A percentile compares a stretch with the other conserved stretches of the same genome.
Conservation (phyloP, 192 early-diverging fungal species). For the Rhizophagus clarus region DNA sequence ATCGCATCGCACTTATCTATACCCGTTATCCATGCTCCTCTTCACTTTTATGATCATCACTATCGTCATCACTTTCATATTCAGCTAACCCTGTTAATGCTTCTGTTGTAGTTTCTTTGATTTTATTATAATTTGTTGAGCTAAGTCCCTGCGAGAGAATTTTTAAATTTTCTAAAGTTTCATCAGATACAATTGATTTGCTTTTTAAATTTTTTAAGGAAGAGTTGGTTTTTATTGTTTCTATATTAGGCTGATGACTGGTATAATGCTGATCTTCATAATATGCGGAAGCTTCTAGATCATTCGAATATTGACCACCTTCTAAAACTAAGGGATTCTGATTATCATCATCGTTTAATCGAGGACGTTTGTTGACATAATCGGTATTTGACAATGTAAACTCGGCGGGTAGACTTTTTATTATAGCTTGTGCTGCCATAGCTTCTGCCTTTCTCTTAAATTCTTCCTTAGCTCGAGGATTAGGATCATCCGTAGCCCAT, state of each 20-base stretch:
- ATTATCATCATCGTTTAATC: conserved; percentile 4
- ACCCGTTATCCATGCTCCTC: conserved; percentile 37
- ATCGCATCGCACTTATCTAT: background rate
- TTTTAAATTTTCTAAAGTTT: conserved; percentile 29
- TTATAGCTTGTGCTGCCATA: conserved; percentile 55
- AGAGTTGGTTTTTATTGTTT: background rate
- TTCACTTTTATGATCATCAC: conserved; percentile 39
- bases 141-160: background rate
- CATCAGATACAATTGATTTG: conserved; percentile 36
- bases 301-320: conserved; percentile 1
- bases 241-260: background rate
- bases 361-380: conserved; percentile 7
- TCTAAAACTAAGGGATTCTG: conserved; percentile 35
- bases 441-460: conserved; percentile 64
- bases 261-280: background rate
- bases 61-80: conserved; percentile 50
- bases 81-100: conserved; percentile 42
- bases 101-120: conserved; percentile 17
- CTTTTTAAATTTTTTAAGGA: conserved; percentile 20
- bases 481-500: conserved; percentile 86
- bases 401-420: conserved; percentile 58
- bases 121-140: background rate
- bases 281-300: background rate
- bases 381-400: conserved; percentile 31
- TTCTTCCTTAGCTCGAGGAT: conserved; percentile 55